These are phyloP conservation scores for Populus alba DNA, from an alignment of 345 rosid species.

Conservation along the genomic window DNA sequence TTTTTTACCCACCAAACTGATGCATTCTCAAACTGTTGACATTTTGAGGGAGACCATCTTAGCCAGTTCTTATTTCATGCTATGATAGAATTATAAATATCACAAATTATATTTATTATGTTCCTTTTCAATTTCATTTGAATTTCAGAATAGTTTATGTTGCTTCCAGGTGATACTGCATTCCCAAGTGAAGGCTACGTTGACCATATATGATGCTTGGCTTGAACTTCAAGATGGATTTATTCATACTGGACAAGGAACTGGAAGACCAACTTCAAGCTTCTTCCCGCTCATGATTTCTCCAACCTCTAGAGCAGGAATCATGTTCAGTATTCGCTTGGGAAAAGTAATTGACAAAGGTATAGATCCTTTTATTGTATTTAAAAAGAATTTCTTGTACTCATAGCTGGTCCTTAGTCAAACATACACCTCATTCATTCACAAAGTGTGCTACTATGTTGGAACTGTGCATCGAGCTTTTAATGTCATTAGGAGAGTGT, in stretches of 20 bases:
- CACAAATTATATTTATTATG: not conserved
- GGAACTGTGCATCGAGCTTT: too few relatives aligned
- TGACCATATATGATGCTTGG: slow-evolving; percentile 83
- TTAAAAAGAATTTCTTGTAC: not conserved
- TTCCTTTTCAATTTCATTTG: slow-evolving; percentile 1
- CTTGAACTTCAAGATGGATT: slow-evolving; percentile 95
- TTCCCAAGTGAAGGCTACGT: slow-evolving; percentile 82
- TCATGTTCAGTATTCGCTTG: slow-evolving; percentile 66
- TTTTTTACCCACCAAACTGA: not conserved
- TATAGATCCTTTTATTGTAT: slow-evolving; percentile 14
- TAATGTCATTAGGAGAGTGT: too few relatives aligned
- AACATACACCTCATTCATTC: too few relatives aligned
- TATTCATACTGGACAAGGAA: slow-evolving; percentile 54
- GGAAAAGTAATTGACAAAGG: slow-evolving; percentile 53
- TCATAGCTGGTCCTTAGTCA: too few relatives aligned
- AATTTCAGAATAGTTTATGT: slow-evolving; percentile 6
- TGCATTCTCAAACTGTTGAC: not conserved
- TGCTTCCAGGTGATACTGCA: slow-evolving; percentile 72
- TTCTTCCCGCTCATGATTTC: slow-evolving; percentile 83
- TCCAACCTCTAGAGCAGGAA: slow-evolving; percentile 73
- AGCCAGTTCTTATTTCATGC: not conserved
- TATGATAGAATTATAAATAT: not conserved
- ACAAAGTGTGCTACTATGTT: not conserved
- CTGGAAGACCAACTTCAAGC: slow-evolving; percentile 77
- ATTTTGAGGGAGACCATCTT: not conserved